A percentile compares a stretch with the other conserved stretches of the same genome.
phyloP scores from a whole-genome alignment of 345 rosid species.

The Dimocarpus longan region DNA sequence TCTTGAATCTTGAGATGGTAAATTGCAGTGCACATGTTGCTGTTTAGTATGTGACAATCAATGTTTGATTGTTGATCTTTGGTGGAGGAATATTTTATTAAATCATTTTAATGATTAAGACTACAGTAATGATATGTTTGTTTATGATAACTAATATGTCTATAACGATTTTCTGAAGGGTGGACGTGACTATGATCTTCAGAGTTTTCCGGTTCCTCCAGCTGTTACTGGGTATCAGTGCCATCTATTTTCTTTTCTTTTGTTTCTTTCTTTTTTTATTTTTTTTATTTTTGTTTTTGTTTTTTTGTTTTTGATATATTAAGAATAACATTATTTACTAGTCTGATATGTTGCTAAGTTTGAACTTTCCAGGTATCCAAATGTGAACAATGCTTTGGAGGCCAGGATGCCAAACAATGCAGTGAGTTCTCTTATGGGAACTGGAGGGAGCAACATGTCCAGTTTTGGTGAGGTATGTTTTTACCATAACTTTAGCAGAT shows the following conservation, averaged over 20 bases:
- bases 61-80: neutral
- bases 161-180: conserved; percentile 40
- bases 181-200: conserved; percentile 44
- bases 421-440: conserved; percentile 28
- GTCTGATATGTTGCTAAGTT: neutral
- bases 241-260: neutral
- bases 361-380: conserved; percentile 33
- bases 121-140: neutral
- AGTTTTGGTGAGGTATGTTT: conserved; percentile 43
- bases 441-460: conserved; percentile 34
- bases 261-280: neutral
- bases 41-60: neutral
- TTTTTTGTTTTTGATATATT: neutral
- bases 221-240: conserved; percentile 36
- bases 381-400: conserved; percentile 37
- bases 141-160: conserved; percentile 6
- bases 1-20: neutral
- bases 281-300: too few relatives aligned
- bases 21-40: neutral
- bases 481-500: neutral
- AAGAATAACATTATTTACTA: neutral
- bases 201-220: conserved; percentile 44
- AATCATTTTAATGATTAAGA: neutral
- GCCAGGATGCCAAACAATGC: conserved; percentile 33
- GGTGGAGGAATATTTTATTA: neutral